phyloP scores from a whole-genome alignment of 345 rosid species.

The Eucalyptus rudis region DNA sequence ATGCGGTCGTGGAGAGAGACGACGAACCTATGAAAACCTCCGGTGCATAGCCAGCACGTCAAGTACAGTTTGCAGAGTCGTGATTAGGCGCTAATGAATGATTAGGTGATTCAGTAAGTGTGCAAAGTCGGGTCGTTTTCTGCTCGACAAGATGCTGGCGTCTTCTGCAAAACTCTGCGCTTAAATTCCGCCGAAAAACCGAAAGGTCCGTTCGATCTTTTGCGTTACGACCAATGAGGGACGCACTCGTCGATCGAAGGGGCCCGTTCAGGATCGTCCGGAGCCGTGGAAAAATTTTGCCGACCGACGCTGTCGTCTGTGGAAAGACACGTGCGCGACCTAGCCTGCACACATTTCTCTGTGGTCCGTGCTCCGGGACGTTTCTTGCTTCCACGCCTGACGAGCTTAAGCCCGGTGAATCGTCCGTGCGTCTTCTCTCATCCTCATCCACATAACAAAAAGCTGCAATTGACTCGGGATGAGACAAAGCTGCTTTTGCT shows the following conservation, averaged over 20 bases:
- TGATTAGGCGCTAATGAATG: not conserved
- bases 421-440: not conserved
- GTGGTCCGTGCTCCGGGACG: not conserved
- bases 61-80: not conserved
- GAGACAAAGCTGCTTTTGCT: not conserved
- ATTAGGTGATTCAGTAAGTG: not conserved
- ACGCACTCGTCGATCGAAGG: not conserved
- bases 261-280: not conserved
- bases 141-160: not conserved
- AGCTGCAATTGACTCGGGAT: not conserved
- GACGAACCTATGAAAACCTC: not conserved
- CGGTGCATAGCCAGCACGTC: not conserved
- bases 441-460: not conserved
- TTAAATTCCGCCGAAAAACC: not conserved
- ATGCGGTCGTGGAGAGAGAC: not conserved
- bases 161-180: not conserved
- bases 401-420: not conserved
- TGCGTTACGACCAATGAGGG: not conserved
- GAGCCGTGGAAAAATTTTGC: not conserved
- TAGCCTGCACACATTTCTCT: not conserved
- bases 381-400: not conserved
- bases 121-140: not conserved
- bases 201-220: not conserved
- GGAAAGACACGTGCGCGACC: not conserved
- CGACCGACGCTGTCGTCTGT: not conserved